phyloP scores from a whole-genome alignment of 73 alveolate genomes.

The Paramecium tetraurelia region DNA sequence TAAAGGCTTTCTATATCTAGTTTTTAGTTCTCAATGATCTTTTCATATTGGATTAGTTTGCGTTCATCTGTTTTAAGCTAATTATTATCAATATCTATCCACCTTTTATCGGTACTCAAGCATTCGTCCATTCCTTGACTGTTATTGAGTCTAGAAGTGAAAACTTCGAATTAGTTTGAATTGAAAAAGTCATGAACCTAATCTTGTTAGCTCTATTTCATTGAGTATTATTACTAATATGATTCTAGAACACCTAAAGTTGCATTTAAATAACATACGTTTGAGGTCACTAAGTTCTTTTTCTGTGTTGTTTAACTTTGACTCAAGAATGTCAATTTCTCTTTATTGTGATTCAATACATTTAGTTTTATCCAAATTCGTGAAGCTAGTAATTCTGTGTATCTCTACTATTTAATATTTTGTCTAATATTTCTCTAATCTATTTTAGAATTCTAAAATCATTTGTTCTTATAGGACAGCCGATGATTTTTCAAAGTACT shows the following conservation, averaged over 20 bases:
- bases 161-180: neutral
- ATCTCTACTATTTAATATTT: neutral
- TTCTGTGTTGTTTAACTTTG: neutral
- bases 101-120: neutral
- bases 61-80: neutral
- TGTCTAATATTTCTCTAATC: neutral
- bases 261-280: neutral
- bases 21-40: neutral
- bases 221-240: neutral
- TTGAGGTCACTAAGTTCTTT: neutral
- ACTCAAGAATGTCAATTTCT: neutral
- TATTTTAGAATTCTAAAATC: neutral
- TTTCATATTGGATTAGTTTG: neutral
- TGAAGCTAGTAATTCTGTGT: neutral
- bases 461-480: neutral
- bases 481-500: neutral
- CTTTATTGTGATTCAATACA: neutral
- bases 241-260: neutral
- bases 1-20: neutral
- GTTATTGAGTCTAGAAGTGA: neutral
- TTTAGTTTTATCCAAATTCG: neutral
- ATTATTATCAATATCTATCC: conserved; percentile 15
- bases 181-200: neutral
- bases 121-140: neutral
- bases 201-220: neutral